Conservation (phyloP, 208 protist species). For the Acanthamoeba quina region DNA sequence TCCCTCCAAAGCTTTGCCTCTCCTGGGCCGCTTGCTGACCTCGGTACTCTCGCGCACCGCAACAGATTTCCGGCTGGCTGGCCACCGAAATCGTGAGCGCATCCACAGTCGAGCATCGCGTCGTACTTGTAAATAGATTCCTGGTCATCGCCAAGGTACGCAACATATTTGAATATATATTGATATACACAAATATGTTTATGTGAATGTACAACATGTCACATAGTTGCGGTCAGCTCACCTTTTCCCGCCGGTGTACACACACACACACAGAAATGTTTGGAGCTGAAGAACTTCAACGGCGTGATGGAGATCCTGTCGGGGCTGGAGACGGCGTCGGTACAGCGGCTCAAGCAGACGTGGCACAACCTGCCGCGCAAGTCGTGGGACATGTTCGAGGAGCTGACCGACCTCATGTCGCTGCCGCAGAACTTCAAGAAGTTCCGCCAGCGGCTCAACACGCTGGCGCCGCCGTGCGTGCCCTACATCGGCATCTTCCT, state of each 20-base stretch:
- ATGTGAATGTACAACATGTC: no score
- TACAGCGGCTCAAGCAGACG: constrained; percentile 77
- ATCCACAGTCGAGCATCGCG: constrained; percentile 43
- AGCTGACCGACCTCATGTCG: constrained; percentile 64
- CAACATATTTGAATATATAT: neutral
- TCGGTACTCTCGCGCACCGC: no score
- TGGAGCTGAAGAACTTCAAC: constrained; percentile 74
- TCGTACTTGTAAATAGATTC: constrained; percentile 76
- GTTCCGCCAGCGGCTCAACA: constrained; percentile 38
- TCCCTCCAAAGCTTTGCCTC: no score
- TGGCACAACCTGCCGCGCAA: constrained; percentile 37
- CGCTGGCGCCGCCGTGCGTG: constrained; percentile 57
- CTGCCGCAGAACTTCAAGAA: constrained; percentile 53
- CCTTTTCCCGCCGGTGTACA: no score
- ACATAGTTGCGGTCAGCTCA: no score
- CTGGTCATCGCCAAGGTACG: constrained; percentile 68
- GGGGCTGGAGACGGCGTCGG: constrained; percentile 55
- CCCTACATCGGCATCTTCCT: constrained; percentile 76
- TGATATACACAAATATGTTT: neutral
- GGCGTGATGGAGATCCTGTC: constrained; percentile 74
- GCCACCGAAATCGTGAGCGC: constrained; percentile 69
- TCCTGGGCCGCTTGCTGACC: neutral
- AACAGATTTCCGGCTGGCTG: constrained; percentile 35
- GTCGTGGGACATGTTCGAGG: constrained; percentile 67
- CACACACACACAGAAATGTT: neutral